Conservation (phyloP, 2,329 filamentous ascomycete species). For the Elsinoe ampelina region DNA sequence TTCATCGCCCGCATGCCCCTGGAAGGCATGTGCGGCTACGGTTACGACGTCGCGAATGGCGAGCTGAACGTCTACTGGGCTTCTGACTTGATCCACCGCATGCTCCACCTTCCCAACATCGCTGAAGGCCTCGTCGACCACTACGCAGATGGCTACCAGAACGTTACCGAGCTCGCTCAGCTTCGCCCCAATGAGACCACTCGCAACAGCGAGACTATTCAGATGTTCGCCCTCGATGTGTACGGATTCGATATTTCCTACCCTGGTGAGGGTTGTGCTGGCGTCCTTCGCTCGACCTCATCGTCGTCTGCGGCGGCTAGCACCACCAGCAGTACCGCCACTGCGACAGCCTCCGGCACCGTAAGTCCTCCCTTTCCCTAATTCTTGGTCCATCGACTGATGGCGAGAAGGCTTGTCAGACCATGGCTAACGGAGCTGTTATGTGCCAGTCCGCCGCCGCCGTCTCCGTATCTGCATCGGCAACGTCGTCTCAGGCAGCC, state of each 20-base stretch:
- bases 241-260: conserved; percentile 57
- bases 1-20: conserved; percentile 50
- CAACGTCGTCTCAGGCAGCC: conserved; percentile 14
- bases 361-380: conserved; percentile 11
- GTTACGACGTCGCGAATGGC: conserved; percentile 51
- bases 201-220: conserved; percentile 53
- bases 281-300: conserved; percentile 27
- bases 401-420: conserved; percentile 9
- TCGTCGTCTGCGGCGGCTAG: conserved; percentile 10
- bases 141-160: conserved; percentile 50
- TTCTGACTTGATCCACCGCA: conserved; percentile 56
- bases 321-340: conserved; percentile 14
- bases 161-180: conserved; percentile 45
- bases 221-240: conserved; percentile 60
- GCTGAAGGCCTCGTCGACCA: conserved; percentile 54
- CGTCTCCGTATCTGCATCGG: conserved; percentile 7
- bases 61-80: conserved; percentile 56
- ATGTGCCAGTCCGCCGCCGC: conserved; percentile 11
- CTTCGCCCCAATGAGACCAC: conserved; percentile 41
- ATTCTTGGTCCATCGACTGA: conserved; percentile 14
- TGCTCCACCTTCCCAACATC: conserved; percentile 54
- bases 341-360: conserved; percentile 11
- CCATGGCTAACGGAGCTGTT: conserved; percentile 1
- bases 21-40: conserved; percentile 50
- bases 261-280: conserved; percentile 54